These are phyloP conservation scores for Kwoniella botswanensis DNA, from an alignment of 768 basidiomycete genomes.

Conservation along the genomic window DNA sequence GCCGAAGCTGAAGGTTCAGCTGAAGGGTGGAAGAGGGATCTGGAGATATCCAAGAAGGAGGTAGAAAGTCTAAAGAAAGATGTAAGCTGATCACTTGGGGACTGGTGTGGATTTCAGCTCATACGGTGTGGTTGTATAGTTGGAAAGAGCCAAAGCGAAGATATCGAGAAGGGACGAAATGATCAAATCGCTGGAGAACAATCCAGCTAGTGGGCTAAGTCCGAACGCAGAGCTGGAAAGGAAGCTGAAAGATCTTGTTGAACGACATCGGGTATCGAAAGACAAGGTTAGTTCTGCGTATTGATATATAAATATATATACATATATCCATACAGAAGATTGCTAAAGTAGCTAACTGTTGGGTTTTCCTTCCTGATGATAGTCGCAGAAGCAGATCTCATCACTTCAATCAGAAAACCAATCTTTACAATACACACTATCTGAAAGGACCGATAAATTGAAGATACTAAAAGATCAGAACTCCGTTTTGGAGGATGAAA, in stretches of 20 bases:
- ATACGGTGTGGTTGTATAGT: conserved; percentile 12
- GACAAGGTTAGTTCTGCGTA: conserved; percentile 17
- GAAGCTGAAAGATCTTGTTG: conserved; percentile 30
- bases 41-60: conserved; percentile 5
- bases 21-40: conserved; percentile 20
- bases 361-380: no score
- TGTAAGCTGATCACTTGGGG: neutral
- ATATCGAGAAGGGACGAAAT: conserved; percentile 34
- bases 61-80: conserved; percentile 20
- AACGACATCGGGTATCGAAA: conserved; percentile 27
- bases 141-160: conserved; percentile 31
- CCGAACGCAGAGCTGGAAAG: conserved; percentile 18
- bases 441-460: neutral
- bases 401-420: conserved; percentile 1
- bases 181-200: conserved; percentile 13
- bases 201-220: neutral
- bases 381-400: conserved; percentile 13
- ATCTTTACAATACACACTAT: neutral
- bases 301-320: no score
- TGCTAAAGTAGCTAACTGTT: no score
- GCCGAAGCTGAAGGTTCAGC: conserved; percentile 33
- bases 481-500: conserved; percentile 7
- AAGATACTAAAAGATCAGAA: neutral
- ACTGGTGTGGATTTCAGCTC: neutral
- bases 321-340: no score